Evolutionary conservation across 306 rosid species (phyloP).

Genomic region (Dryas octopetala): DNA sequence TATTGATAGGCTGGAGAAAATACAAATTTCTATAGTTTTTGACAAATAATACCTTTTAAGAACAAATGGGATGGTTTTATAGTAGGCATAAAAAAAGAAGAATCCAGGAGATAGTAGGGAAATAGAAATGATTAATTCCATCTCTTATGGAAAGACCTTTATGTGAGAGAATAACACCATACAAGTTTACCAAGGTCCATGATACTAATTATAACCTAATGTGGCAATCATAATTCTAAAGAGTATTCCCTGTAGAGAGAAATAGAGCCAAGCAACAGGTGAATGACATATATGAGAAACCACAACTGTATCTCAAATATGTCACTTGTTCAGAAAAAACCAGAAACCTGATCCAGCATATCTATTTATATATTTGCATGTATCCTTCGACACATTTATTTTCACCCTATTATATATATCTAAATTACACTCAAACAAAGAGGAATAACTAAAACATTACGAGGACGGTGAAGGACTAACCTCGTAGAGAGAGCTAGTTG

Average conservation of each 20-base stretch:
- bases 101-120: not conserved
- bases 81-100: not conserved
- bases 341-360: not conserved
- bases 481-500: slow-evolving; percentile 75
- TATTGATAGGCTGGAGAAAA: not conserved
- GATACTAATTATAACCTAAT: too few relatives aligned
- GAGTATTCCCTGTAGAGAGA: not conserved
- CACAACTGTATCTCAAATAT: not conserved
- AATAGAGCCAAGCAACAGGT: not conserved
- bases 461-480: slow-evolving; percentile 43
- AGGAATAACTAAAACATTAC: slow-evolving; percentile 1
- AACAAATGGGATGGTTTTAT: not conserved
- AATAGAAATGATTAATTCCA: not conserved
- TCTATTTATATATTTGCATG: not conserved
- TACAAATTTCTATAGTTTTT: not conserved
- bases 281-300: not conserved
- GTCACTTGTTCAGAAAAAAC: not conserved
- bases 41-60: not conserved
- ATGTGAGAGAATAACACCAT: not conserved
- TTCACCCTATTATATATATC: not conserved
- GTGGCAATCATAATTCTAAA: not conserved
- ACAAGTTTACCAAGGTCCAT: not conserved
- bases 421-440: not conserved
- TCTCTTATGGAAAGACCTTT: not conserved
- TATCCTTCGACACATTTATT: not conserved